Evolutionary conservation across 257 asterid genomes (phyloP).

Genomic region (Osmanthus fragrans): DNA sequence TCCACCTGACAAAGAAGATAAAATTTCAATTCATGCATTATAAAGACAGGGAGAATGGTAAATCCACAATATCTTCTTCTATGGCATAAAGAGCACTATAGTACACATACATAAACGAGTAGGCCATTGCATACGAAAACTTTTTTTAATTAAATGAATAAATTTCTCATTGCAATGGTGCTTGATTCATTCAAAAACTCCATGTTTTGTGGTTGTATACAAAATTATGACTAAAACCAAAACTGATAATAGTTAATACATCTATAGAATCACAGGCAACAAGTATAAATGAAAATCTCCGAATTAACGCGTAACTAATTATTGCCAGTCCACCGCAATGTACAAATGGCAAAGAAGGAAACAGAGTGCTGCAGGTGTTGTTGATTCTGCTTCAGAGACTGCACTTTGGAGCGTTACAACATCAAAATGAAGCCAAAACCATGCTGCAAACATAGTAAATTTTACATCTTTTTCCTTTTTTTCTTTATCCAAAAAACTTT

Average conservation of each 20-base stretch:
- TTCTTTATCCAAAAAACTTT: no score
- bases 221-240: not conserved
- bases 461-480: no score
- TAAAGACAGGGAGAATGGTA: not conserved
- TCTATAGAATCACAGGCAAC: not conserved
- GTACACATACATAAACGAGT: not conserved
- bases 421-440: not conserved
- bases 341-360: not conserved
- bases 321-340: not conserved
- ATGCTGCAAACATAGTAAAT: not conserved
- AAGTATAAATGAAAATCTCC: not conserved
- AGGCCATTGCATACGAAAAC: not conserved
- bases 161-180: not conserved
- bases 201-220: not conserved
- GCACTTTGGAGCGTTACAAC: no score
- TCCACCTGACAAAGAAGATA: slow-evolving; percentile 63
- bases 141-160: not conserved
- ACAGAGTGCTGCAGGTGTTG: no score
- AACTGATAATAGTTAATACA: not conserved
- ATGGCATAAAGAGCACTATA: not conserved
- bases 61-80: not conserved
- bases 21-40: slow-evolving; percentile 16
- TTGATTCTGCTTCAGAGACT: not conserved
- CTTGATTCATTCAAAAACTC: slow-evolving; percentile 1
- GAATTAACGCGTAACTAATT: not conserved